Conservation (phyloP, 2,329 filamentous ascomycete genomes). For the Aphanoascus verrucosus region DNA sequence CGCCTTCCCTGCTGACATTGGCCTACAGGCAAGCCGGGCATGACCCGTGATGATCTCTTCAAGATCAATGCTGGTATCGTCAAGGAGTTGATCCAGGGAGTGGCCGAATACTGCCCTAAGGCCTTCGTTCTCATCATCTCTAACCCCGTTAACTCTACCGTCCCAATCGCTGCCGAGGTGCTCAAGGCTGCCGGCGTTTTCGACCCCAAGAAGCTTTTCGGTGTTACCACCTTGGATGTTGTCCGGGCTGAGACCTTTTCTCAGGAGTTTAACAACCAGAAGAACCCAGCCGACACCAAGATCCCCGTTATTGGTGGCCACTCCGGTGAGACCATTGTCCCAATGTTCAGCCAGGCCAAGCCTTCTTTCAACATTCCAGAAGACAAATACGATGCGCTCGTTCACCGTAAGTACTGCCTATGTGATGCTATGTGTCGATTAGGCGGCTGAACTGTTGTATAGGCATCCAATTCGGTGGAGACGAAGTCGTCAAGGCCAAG, state of each 20-base stretch:
- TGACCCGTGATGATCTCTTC: slow-evolving; percentile 99
- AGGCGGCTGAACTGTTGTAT: slow-evolving; percentile 3
- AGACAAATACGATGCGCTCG: slow-evolving; percentile 81
- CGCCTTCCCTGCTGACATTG: not conserved
- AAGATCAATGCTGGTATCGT: slow-evolving; percentile 99
- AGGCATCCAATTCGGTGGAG: slow-evolving; percentile 91
- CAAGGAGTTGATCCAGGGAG: slow-evolving; percentile 78
- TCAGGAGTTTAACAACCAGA: slow-evolving; percentile 69
- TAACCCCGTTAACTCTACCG: slow-evolving; percentile 98
- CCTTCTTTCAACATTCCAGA: slow-evolving; percentile 69
- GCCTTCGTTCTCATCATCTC: slow-evolving; percentile 95
- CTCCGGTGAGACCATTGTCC: slow-evolving; percentile 96
- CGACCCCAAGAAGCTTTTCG: slow-evolving; percentile 90
- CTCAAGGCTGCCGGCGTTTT: slow-evolving; percentile 90
- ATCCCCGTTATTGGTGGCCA: slow-evolving; percentile 94
- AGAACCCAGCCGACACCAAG: slow-evolving; percentile 68
- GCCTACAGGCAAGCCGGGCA: slow-evolving; percentile 80
- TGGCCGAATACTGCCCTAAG: slow-evolving; percentile 80
- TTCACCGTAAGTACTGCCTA: slow-evolving; percentile 55
- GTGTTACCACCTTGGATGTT: slow-evolving; percentile 96
- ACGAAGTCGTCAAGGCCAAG: slow-evolving; percentile 93
- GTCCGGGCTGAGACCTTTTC: slow-evolving; percentile 97
- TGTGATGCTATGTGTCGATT: not conserved
- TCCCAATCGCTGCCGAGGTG: slow-evolving; percentile 93
- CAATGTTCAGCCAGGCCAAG: slow-evolving; percentile 84